Conservation (phyloP, 2,329 filamentous ascomycete species). For the Pyrenophora teres region DNA sequence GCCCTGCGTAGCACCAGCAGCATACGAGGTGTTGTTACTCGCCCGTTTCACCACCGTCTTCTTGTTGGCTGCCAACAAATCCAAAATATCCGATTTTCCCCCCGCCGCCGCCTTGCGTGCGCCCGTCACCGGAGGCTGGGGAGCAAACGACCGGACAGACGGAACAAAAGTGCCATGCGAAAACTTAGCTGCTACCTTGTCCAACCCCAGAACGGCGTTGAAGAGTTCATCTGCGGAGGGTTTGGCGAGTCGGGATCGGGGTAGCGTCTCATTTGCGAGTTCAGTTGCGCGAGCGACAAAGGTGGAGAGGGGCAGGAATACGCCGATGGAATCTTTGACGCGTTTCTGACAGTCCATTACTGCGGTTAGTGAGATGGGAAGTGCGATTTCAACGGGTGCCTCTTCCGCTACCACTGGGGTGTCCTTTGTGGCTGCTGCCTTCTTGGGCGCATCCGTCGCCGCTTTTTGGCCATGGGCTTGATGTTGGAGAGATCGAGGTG, state of each 20-base stretch:
- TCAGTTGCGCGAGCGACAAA: conserved; percentile 86
- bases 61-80: conserved; percentile 63
- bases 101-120: conserved; percentile 47
- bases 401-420: conserved; percentile 50
- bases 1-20: conserved; percentile 44
- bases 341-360: conserved; percentile 81
- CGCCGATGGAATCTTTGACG: conserved; percentile 75
- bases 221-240: conserved; percentile 83
- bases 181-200: conserved; percentile 53
- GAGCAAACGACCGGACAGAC: conserved; percentile 62
- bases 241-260: conserved; percentile 65
- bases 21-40: conserved; percentile 19
- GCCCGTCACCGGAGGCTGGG: conserved; percentile 37
- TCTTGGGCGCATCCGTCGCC: conserved; percentile 49
- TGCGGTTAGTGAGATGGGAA: conserved; percentile 77
- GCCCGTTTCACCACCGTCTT: conserved; percentile 33
- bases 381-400: conserved; percentile 63
- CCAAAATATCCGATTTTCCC: conserved; percentile 77
- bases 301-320: conserved; percentile 80
- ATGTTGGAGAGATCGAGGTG: conserved; percentile 96
- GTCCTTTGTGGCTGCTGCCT: conserved; percentile 46
- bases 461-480: conserved; percentile 67
- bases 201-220: conserved; percentile 79
- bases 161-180: conserved; percentile 71
- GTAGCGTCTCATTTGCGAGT: conserved; percentile 85